Evolutionary conservation across 78 protist species (phyloP).

Genomic region (Ministeria vibrans): DNA sequence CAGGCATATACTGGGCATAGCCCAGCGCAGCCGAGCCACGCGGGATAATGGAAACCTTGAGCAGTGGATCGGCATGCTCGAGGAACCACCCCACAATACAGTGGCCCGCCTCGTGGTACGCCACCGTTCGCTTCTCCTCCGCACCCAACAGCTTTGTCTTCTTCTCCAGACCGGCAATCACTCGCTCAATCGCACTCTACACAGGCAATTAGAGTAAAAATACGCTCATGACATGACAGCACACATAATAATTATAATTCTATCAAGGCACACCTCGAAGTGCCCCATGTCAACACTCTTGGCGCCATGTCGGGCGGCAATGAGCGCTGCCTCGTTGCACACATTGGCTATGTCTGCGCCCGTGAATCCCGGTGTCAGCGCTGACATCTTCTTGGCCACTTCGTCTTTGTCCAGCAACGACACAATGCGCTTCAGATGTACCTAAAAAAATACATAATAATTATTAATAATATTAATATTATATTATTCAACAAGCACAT

Average conservation of each 20-base stretch:
- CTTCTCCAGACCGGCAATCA: conserved; percentile 79
- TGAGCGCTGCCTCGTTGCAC: conserved; percentile 88
- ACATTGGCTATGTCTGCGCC: conserved; percentile 96
- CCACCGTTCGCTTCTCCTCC: conserved; percentile 73
- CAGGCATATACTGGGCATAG: conserved; percentile 92
- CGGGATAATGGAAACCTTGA: conserved; percentile 94
- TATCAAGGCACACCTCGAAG: conserved; percentile 83
- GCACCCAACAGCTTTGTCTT: conserved; percentile 44
- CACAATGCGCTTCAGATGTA: conserved; percentile 75
- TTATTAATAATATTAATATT: no score
- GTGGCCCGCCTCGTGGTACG: conserved; percentile 99
- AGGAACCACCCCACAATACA: conserved; percentile 94
- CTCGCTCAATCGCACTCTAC: conserved; percentile 96
- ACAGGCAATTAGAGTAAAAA: no score
- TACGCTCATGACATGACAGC: no score
- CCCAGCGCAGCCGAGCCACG: conserved; percentile 92
- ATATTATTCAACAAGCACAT: no score
- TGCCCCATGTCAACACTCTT: conserved; percentile 46
- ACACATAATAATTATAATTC: no score
- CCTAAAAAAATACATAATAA: no score
- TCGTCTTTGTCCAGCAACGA: conserved; percentile 25
- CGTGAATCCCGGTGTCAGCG: conserved; percentile 83
- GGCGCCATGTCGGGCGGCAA: conserved; percentile 65
- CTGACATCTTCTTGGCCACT: conserved; percentile 37
- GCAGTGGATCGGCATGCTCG: conserved; percentile 85